Conservation (phyloP, 306 rosid species). For the Ceratonia siliqua region DNA sequence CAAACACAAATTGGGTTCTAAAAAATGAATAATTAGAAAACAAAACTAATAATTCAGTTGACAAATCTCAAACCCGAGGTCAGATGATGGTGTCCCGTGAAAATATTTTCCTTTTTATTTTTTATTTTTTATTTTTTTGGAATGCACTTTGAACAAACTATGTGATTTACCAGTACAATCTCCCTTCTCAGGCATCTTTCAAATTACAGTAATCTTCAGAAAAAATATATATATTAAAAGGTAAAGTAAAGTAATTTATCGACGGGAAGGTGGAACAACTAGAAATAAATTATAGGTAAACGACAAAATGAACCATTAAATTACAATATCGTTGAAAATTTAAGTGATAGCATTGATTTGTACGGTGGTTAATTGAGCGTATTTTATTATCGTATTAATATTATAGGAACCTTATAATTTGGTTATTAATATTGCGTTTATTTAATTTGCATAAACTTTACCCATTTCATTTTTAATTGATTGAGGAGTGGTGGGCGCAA, state of each 20-base stretch:
- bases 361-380: neutral
- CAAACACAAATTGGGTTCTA: neutral
- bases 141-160: no score
- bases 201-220: neutral
- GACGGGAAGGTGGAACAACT: neutral
- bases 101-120: no score
- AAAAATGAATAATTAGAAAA: neutral
- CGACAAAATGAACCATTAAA: slow-evolving; percentile 6
- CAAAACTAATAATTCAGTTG: neutral
- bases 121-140: no score
- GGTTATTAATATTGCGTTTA: slow-evolving; percentile 7
- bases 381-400: no score
- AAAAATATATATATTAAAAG: neutral
- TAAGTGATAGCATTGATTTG: neutral
- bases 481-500: slow-evolving; percentile 31
- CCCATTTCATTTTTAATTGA: slow-evolving; percentile 26
- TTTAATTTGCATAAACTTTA: slow-evolving; percentile 31
- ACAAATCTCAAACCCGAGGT: neutral
- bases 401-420: no score
- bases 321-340: slow-evolving; percentile 34
- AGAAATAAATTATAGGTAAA: neutral
- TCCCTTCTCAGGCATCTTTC: no score
- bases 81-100: neutral
- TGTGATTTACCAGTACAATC: no score
- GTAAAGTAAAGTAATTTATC: slow-evolving; percentile 32